These are phyloP conservation scores for Solanum chiquidenum DNA, from an alignment of 257 asterid species.

Conservation along the genomic window DNA sequence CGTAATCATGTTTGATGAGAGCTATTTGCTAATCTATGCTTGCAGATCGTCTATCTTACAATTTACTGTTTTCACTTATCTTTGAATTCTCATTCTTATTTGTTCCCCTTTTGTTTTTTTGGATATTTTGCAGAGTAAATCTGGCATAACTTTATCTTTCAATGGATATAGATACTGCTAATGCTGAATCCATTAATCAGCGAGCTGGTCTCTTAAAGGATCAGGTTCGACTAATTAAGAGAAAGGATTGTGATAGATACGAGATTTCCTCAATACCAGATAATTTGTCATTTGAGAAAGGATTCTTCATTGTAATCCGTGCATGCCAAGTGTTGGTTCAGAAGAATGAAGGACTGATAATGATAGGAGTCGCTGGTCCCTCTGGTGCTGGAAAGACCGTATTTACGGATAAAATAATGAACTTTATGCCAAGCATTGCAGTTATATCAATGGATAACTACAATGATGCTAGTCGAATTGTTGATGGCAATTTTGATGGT, in stretches of 20 bases:
- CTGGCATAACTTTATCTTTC: conserved; percentile 12
- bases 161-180: conserved; percentile 41
- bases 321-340: conserved; percentile 84
- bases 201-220: conserved; percentile 77
- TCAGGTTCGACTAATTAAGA: conserved; percentile 74
- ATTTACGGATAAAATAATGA: conserved; percentile 53
- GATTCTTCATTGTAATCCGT: conserved; percentile 80
- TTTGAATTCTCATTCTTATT: not conserved
- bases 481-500: conserved; percentile 98
- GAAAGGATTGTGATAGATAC: conserved; percentile 68
- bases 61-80: not conserved
- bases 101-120: not conserved
- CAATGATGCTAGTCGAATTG: conserved; percentile 87
- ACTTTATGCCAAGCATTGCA: conserved; percentile 85
- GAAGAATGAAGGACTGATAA: conserved; percentile 76
- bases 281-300: conserved; percentile 86
- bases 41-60: not conserved
- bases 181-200: conserved; percentile 32
- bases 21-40: not conserved
- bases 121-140: conserved; percentile 13
- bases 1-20: not conserved
- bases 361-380: conserved; percentile 93
- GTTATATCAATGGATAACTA: conserved; percentile 98
- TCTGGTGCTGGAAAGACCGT: conserved; percentile 98
- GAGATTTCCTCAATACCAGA: conserved; percentile 69